Conservation (phyloP, 768 basidiomycete genomes). For the Suillus subluteus region DNA sequence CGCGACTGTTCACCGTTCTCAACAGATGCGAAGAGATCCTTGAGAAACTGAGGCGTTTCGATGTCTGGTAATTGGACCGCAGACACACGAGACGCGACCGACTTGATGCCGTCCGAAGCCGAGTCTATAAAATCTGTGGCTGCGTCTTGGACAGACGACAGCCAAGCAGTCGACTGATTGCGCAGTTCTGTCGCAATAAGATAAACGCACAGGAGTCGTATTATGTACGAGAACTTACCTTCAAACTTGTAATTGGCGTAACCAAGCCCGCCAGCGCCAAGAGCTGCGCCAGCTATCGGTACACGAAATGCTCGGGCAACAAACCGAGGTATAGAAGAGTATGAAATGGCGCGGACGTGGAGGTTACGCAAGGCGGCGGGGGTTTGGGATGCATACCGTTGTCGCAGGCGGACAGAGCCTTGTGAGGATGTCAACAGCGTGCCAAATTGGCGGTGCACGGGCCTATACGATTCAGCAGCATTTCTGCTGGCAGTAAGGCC, state of each 20-base stretch:
- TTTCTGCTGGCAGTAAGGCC: constrained; percentile 50
- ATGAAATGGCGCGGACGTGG: constrained; percentile 79
- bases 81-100: constrained; percentile 60
- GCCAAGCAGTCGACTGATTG: constrained; percentile 69
- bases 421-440: constrained; percentile 52
- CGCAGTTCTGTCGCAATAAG: constrained; percentile 59
- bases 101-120: constrained; percentile 70
- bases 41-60: constrained; percentile 69
- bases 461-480: constrained; percentile 36
- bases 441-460: constrained; percentile 59
- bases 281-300: constrained; percentile 85
- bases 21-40: constrained; percentile 53
- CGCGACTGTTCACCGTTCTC: constrained; percentile 36
- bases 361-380: constrained; percentile 59
- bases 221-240: constrained; percentile 51
- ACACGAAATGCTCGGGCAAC: constrained; percentile 86
- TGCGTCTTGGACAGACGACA: constrained; percentile 65
- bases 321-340: constrained; percentile 87
- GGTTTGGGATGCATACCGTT: constrained; percentile 47
- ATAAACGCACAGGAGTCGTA: constrained; percentile 7
- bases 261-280: constrained; percentile 88
- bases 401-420: constrained; percentile 47
- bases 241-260: constrained; percentile 98
- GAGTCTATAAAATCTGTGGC: constrained; percentile 73
- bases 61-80: constrained; percentile 60